phyloP scores from a whole-genome alignment of 2,329 filamentous ascomycete genomes.

The Exophiala oligosperma region DNA sequence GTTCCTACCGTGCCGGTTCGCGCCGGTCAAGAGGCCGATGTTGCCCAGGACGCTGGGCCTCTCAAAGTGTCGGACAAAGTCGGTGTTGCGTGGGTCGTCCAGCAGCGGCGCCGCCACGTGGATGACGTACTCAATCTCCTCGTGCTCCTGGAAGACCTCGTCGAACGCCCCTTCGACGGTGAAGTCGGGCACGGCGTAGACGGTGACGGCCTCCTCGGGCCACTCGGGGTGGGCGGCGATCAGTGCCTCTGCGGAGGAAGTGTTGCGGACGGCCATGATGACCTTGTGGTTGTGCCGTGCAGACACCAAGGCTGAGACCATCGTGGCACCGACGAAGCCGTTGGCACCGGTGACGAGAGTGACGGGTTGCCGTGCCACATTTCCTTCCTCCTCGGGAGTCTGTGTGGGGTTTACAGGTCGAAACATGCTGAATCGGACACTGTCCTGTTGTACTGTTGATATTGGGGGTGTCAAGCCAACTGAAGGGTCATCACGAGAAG shows the following conservation, averaged over 20 bases:
- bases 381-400: no score
- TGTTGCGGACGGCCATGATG: conserved; percentile 61
- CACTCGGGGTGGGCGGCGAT: conserved; percentile 52
- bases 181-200: conserved; percentile 70
- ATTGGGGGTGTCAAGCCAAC: no score
- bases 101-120: conserved; percentile 75
- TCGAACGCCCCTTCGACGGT: conserved; percentile 69
- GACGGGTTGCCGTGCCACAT: conserved; percentile 35
- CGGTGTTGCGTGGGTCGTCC: conserved; percentile 49
- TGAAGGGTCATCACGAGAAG: no score
- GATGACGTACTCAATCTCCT: conserved; percentile 69
- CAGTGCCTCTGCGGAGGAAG: conserved; percentile 62
- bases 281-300: conserved; percentile 52
- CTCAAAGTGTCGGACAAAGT: conserved; percentile 20
- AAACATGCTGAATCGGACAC: no score
- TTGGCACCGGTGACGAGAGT: conserved; percentile 81
- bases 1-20: conserved; percentile 16
- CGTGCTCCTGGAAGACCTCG: conserved; percentile 58
- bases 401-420: no score
- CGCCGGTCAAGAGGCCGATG: conserved; percentile 10
- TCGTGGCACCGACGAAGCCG: conserved; percentile 80
- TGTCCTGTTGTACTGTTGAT: no score
- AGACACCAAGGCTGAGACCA: conserved; percentile 58
- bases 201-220: conserved; percentile 58
- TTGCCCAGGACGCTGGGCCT: conserved; percentile 21